Evolutionary conservation across 345 rosid genomes (phyloP), one percentile per base, ranked within the genome.

Genomic region (Gossypium australe): DNA sequence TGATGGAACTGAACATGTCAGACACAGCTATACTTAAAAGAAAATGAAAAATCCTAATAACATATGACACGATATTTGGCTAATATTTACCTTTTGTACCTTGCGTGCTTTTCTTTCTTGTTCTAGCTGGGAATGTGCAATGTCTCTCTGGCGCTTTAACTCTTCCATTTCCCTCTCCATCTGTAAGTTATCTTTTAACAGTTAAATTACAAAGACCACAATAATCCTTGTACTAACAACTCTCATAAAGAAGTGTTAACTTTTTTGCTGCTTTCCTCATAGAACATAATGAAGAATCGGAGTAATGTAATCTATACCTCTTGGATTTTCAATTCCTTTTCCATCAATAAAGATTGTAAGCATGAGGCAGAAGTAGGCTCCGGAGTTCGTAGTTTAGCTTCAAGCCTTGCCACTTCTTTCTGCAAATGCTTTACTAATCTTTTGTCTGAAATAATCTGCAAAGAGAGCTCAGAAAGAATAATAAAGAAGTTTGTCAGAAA

Each of bases 341-440:
- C 89, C 67, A 80, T 47, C 73, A 92, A 74, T 70, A 92, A 79
- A 45, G 88, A 85, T 52, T 82, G 88, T 47, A 94, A 82, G 82
- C 80, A 81, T 55, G 93, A 84, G 71, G 87, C 83, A 45, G 95
- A 85, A 65, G 87, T 83, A 53, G 89, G 66, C 79, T 86, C 93
- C 43, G 98, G 98, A 80, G 88, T 89, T 82, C 82, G 86, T 72
- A 94, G 85, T 84, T 87, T 93, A 78, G 97, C 92, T 81, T 90
- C 98, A 70, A 94, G 97, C 82, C 97, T 90, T 63, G 97, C 98
- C 70, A 94, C 94, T 86, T 94, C 94, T 80, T 89, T 83, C 85
- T 94, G 94, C 79, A 92, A 85, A 65, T 85, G 93, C 85, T 90
- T 94, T 78, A 94, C 85, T 77, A 90, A 55, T 73, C 71, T 81